phyloP scores from a whole-genome alignment of 208 protist species.

The Novymonas esmeraldas region DNA sequence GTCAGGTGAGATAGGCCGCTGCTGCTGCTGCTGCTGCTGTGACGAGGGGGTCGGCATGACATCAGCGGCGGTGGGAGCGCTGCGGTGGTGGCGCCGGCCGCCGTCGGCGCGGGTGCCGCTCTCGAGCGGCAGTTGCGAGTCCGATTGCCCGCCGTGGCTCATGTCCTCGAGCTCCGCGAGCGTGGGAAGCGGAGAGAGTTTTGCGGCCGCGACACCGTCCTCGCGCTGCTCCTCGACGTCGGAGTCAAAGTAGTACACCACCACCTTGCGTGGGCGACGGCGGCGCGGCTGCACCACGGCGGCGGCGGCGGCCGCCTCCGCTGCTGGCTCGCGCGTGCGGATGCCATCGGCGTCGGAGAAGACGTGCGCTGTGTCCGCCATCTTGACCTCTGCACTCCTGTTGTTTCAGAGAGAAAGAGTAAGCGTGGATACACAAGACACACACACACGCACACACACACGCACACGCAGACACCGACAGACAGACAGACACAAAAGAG shows the following conservation, averaged over 20 bases:
- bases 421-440: background rate
- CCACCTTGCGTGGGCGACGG: constrained; percentile 29
- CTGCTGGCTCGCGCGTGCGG: background rate
- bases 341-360: background rate
- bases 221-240: constrained; percentile 8
- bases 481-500: background rate
- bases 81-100: background rate
- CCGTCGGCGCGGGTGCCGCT: no score
- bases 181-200: background rate
- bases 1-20: constrained; percentile 14
- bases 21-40: background rate
- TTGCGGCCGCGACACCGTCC: background rate
- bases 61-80: background rate
- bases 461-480: background rate
- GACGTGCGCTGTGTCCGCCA: background rate
- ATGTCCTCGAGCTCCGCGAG: constrained; percentile 8
- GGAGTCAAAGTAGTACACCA: constrained; percentile 35
- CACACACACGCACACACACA: background rate
- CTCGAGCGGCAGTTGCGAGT: background rate
- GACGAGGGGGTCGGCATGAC: no score
- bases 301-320: background rate
- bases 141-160: background rate
- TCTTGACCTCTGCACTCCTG: background rate
- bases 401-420: no score
- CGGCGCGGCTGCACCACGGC: background rate